Evolutionary conservation across 179 eudicot species (phyloP).

Genomic region (Silene vulgaris): DNA sequence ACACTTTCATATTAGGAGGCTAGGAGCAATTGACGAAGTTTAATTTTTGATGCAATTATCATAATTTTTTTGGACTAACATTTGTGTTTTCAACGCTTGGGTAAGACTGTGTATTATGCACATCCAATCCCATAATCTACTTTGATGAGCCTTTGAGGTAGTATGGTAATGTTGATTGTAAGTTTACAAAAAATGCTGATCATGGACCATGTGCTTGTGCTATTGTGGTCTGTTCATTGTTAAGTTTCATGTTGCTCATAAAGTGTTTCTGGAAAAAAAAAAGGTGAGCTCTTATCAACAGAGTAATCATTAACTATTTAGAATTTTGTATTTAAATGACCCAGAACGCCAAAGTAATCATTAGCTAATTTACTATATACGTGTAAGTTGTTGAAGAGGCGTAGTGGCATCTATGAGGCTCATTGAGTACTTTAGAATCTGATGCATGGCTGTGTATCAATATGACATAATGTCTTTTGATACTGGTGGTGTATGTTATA

Average conservation of each 20-base stretch:
- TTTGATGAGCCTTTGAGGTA: not conserved
- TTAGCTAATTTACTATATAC: no score
- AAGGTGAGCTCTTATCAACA: not conserved
- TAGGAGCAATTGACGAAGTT: not conserved
- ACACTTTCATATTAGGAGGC: not conserved
- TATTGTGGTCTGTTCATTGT: not conserved
- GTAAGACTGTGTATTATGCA: not conserved
- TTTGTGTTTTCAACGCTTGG: not conserved
- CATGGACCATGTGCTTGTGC: not conserved
- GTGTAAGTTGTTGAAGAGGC: not conserved
- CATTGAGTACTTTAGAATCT: not conserved
- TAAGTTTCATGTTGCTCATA: not conserved
- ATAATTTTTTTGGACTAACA: not conserved
- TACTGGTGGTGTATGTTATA: not conserved
- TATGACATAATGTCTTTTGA: not conserved
- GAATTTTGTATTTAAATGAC: not conserved
- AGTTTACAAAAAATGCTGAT: not conserved
- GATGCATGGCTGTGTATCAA: not conserved
- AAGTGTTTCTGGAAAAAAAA: not conserved
- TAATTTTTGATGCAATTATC: not conserved
- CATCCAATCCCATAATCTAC: not conserved
- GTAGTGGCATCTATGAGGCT: not conserved
- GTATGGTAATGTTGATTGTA: not conserved
- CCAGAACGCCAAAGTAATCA: not conserved
- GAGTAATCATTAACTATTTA: not conserved